Base-by-base conservation (phyloP, 306 rosid genomes). In the Hippophae gyantsensis region DNA sequence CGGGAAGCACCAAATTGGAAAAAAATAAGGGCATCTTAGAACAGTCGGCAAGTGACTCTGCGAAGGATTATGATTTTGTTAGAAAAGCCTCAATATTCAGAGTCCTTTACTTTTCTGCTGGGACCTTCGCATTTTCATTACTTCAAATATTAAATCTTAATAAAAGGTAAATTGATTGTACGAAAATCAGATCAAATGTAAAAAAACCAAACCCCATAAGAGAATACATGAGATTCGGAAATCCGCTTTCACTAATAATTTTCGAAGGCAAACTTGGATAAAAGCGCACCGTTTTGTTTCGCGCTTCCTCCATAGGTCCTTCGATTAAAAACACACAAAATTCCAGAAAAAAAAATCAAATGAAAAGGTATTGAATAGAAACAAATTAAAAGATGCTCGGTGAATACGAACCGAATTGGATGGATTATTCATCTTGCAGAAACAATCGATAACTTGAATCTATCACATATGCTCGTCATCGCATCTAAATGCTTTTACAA, bases 211-310 rank as follows among this genome's bases (percentile, higher is more conserved):
- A 74, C 48, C 61, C 78, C 76, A 65, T 66, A 41, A 62, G 26
- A 54, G 7, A 6, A 7, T 67, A 8, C 38, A 54, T 52, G 57
- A 26, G 65, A 45, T 60, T 71, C 65, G 38, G 75, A 52, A 44
- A 76, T 75, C 63, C 32, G 69, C 54, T 68, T 77, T 85, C 84
- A 58, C 32, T 7, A 11, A 32, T 6, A 11, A 73, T 88, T 48
- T 92, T 13, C 99, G 93, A 88, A 92, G 86, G 90, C 88, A 92
- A 92, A 92, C 99, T 92, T 92, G 92, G 84, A 78, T 45, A 64
- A 61, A 68, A 61, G 73, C 88, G 82, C 96, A 92, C 72, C 25
- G 84, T 73, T 64, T 75, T 48, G 48, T 9, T 11, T 12, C 3
- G 95, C 90, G 74, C 78, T 48, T 53, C 85, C 77, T 88, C 99